Base-by-base conservation (phyloP, 1,284 basidiomycete species). In the Trichosporon sp. region DNA sequence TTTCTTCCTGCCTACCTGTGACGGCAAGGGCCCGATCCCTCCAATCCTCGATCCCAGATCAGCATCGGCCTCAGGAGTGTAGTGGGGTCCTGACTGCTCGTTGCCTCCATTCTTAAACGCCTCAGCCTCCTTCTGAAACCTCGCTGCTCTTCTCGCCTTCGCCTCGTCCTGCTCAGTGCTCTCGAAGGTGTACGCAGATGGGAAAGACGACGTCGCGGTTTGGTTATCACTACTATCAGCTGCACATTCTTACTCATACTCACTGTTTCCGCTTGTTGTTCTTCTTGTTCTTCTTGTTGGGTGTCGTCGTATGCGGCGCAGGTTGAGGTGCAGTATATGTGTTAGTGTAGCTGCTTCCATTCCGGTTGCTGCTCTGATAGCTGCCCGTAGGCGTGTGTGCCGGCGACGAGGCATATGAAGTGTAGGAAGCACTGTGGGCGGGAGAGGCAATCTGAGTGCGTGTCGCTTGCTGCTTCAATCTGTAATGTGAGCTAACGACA, bases 181-280 rank as follows among this genome's bases (percentile, higher is more conserved):
- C 69, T 63, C 33, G 31, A 60, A 70, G n/a, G 71, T 27, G 71
- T 70, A 57, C 65, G 68, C 63, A 3, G 65, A 65, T 0, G 68
- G 65, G 40, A 69, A 66, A 9, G 40, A 33, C 9, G 37, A 32
- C 10, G 58, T 63, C 46, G 56, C 2, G 59, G 56, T n/a, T n/a
- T n/a, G 56, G 56, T 56, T n/a, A 23, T 60, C 33, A 65, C 66
- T 59, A 10, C 2, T 25, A 34, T 69, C 52, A 66, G 59, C 62
- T 58, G 14, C 9, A 52, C 8, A 21, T 10, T 19, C 19, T 2
- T 44, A 9, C n/a, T 21, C 5, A 4, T 27, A 65, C 75, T 37
- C 56, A 77, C 76, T 73, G 69, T 71, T 65, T 76, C 71, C 65
- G 74, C 72, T 77, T 76, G 67, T 75, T 75, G 52, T 67, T 73